Base-by-base conservation (phyloP, 1,284 basidiomycete species). In the Ustilago crameri region DNA sequence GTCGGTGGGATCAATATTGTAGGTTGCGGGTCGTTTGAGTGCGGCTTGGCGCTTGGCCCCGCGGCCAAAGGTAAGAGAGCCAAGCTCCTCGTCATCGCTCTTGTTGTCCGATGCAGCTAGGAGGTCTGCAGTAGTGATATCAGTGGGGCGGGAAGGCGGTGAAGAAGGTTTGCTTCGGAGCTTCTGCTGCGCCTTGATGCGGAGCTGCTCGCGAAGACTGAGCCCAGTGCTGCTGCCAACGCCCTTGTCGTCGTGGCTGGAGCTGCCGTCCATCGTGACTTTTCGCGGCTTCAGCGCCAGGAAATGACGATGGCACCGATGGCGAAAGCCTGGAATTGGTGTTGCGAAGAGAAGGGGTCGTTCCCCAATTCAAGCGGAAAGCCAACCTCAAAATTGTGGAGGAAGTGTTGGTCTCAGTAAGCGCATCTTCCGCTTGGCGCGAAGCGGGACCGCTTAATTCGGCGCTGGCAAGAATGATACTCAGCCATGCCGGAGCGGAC, bases 1-100 rank as follows among this genome's bases (percentile, higher is more conserved):
- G 47, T 61, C 52, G 35, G 42, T 50, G n/a, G 67, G 67, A 18
- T 70, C 67, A 50, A 70, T 70, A 40, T 50, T 60, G 48, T 70
- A 70, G 18, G 45, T 57, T 0, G 48, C 50, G 2, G 67, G 67
- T 12, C 60, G 34, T 12, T 64, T 55, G 52, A 63, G 66, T 20
- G 66, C 66, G 15, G 66, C 67, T 30, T 60, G 51, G n/a, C 67
- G 61, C 27, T 60, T 51, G 18, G 40, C n/a, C 20, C 37, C 12
- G 12, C 61, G 58, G 26, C 47, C 51, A 2, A 68, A 51, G 1
- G 37, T 57, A 37, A 68, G 58, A 9, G 58, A 61, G 32, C 54
- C 65, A 22, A 68, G 65, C 34, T 42, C 46, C 17, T 62, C 65
- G n/a, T 62, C 51, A 37, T 64, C 56, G 23, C 46, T 40, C 2